Percentiles rank a stretch among this genome's conserved stretches.
Evolutionary conservation across 1,284 basidiomycete genomes (phyloP).

Genomic region (Mixia osmundae): DNA sequence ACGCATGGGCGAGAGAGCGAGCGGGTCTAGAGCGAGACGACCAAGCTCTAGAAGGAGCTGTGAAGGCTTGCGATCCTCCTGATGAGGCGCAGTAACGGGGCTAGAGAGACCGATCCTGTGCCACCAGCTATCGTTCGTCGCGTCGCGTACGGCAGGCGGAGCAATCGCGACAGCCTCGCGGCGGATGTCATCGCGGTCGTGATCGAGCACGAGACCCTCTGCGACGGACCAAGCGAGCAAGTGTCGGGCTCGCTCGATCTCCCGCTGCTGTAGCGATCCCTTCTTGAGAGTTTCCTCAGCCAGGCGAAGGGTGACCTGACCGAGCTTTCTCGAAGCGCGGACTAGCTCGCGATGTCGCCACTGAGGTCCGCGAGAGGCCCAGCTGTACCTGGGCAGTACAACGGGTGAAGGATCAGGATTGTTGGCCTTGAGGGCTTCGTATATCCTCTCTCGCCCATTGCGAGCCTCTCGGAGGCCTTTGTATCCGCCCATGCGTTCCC

Average conservation of each 20-base stretch:
- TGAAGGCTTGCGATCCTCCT: slow-evolving; percentile 9
- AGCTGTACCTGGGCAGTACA: no score
- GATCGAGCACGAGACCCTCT: not conserved
- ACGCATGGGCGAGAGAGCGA: no score
- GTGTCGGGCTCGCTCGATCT: slow-evolving; percentile 1
- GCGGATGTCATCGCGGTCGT: not conserved
- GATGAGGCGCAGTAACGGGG: not conserved
- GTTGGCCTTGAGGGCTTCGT: slow-evolving; percentile 6
- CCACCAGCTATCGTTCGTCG: not conserved
- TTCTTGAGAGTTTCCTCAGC: slow-evolving; percentile 5
- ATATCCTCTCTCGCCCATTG: slow-evolving; percentile 13
- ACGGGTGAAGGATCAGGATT: not conserved
- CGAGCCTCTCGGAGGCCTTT: slow-evolving; percentile 9
- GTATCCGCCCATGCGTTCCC: slow-evolving; percentile 14
- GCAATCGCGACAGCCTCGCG: no score
- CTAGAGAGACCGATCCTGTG: not conserved
- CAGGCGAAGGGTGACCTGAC: slow-evolving; percentile 10
- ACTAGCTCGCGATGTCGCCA: slow-evolving; percentile 10
- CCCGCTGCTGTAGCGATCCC: slow-evolving; percentile 4
- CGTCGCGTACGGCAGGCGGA: no score
- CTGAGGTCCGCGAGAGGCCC: no score
- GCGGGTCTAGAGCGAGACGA: slow-evolving; percentile 11
- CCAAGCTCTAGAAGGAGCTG: slow-evolving; percentile 8
- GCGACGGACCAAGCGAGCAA: not conserved
- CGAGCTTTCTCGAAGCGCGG: slow-evolving; percentile 11